phyloP scores from a whole-genome alignment of 148 eudicot genomes.

The Rhododendron simsii region DNA sequence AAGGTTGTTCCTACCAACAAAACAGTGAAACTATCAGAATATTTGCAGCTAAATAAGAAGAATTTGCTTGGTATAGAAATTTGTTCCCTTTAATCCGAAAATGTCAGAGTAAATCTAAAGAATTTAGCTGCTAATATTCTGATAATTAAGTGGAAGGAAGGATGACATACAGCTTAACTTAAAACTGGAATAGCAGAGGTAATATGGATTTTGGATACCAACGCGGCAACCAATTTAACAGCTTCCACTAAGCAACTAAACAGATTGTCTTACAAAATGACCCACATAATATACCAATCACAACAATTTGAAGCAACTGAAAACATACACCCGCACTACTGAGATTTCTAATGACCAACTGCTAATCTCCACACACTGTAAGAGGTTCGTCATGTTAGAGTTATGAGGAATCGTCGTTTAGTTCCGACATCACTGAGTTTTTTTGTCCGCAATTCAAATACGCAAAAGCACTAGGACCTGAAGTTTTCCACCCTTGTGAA shows the following conservation, averaged over 20 bases:
- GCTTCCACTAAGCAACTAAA: background rate
- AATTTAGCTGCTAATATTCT: slow-evolving; percentile 35
- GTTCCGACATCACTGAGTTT: background rate
- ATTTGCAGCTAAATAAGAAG: background rate
- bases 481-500: background rate
- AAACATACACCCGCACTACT: background rate
- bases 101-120: slow-evolving; percentile 26
- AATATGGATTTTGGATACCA: background rate
- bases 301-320: background rate
- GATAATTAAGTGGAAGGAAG: too few relatives aligned
- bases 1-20: background rate
- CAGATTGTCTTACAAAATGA: background rate
- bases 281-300: background rate
- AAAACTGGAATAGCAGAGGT: background rate
- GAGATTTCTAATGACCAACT: background rate
- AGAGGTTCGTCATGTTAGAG: background rate
- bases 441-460: background rate
- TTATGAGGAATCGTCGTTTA: background rate
- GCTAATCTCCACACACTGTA: background rate
- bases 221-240: background rate
- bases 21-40: too few relatives aligned
- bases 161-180: too few relatives aligned
- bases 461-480: background rate
- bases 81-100: slow-evolving; percentile 3
- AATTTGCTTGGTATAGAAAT: background rate